phyloP scores from a whole-genome alignment of 257 asterid species.

The Echites panduratus region DNA sequence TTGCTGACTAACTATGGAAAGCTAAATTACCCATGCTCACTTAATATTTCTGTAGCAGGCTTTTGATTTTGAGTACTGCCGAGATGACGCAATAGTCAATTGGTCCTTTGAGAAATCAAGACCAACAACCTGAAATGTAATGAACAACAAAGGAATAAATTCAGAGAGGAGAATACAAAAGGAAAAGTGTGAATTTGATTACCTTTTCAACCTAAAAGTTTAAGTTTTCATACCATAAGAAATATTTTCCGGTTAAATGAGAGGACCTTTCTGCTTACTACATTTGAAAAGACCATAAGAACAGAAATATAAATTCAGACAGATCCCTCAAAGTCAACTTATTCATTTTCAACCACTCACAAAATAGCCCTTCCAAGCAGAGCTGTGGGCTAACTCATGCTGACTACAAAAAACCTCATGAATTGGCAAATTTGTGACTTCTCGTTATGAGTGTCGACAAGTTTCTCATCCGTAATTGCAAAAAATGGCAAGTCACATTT shows the following conservation, averaged over 20 bases:
- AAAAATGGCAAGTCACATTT: not conserved
- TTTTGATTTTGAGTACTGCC: constrained; percentile 51
- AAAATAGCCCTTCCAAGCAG: not conserved
- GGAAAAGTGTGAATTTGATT: not conserved
- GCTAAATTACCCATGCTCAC: constrained; percentile 43
- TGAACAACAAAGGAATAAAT: not conserved
- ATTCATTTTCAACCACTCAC: not conserved
- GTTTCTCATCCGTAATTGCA: not conserved
- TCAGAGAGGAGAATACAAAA: constrained; percentile 12
- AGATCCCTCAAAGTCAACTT: not conserved
- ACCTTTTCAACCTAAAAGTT: not conserved
- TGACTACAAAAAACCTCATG: not conserved
- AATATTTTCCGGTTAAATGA: not conserved
- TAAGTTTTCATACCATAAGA: not conserved
- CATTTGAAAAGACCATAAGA: not conserved
- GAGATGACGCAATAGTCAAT: constrained; percentile 59
- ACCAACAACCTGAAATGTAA: constrained; percentile 54
- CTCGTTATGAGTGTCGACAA: not conserved
- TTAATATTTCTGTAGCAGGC: constrained; percentile 67
- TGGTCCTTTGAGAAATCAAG: constrained; percentile 87
- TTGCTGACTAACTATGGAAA: constrained; percentile 11
- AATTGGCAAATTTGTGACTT: not conserved
- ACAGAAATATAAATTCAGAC: not conserved
- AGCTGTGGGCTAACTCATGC: not conserved
- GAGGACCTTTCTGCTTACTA: not conserved